Conservation (phyloP, 2,329 filamentous ascomycete species). For the Paecilomyces sp. region DNA sequence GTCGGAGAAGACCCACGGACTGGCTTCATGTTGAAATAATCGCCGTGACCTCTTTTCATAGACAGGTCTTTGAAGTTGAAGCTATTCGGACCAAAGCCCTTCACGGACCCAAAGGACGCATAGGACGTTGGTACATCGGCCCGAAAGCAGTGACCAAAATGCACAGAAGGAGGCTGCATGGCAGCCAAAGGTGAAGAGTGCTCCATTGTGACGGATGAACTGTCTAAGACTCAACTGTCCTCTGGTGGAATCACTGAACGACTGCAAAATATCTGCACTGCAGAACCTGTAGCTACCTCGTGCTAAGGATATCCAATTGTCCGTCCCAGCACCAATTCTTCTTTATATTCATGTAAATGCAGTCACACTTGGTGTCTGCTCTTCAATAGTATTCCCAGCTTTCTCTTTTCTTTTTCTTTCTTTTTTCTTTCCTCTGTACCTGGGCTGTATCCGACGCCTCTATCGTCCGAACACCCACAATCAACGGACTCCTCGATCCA, state of each 20-base stretch:
- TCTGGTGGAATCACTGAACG: background rate
- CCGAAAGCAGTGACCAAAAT: conserved; percentile 56
- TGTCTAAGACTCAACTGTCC: conserved; percentile 7
- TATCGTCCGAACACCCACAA: background rate
- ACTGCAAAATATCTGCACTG: conserved; percentile 1
- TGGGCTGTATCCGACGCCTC: background rate
- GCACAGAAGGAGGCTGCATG: conserved; percentile 67
- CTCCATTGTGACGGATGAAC: conserved; percentile 59
- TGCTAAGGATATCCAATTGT: background rate
- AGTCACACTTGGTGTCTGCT: background rate
- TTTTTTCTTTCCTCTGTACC: background rate
- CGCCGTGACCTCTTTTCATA: conserved; percentile 60
- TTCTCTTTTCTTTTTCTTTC: background rate
- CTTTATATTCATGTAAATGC: background rate
- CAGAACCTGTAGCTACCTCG: background rate
- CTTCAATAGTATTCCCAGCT: background rate
- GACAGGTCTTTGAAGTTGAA: conserved; percentile 72
- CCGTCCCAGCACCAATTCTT: background rate
- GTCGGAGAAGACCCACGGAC: conserved; percentile 83
- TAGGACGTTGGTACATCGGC: conserved; percentile 49
- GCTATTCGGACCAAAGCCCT: conserved; percentile 54
- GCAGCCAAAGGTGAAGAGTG: conserved; percentile 89
- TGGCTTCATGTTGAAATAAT: conserved; percentile 78
- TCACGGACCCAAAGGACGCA: conserved; percentile 44
- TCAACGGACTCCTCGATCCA: background rate